These are phyloP conservation scores for Hypoxylon sp. DNA, from an alignment of 2,329 filamentous ascomycete species.

Conservation along the genomic window DNA sequence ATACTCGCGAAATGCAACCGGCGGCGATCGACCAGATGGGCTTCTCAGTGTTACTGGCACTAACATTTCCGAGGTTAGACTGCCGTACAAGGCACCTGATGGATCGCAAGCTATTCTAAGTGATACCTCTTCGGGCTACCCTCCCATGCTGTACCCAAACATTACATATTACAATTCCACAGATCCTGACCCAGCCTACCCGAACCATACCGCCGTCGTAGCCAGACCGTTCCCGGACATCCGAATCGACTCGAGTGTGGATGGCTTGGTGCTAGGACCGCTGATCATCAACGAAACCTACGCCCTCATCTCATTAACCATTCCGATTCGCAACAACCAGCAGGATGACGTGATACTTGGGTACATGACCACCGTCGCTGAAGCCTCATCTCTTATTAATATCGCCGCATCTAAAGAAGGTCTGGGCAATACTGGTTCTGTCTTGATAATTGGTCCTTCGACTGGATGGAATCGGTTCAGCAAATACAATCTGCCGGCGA, in stretches of 20 bases:
- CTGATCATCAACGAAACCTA: slow-evolving; percentile 79
- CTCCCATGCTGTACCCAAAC: slow-evolving; percentile 81
- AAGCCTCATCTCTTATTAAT: slow-evolving; percentile 74
- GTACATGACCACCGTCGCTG: slow-evolving; percentile 86
- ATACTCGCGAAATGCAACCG: slow-evolving; percentile 77
- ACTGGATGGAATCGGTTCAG: slow-evolving; percentile 76
- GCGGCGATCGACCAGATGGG: slow-evolving; percentile 61
- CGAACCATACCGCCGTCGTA: slow-evolving; percentile 60
- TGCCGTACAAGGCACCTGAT: slow-evolving; percentile 74
- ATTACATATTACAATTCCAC: slow-evolving; percentile 73
- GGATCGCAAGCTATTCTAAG: slow-evolving; percentile 74
- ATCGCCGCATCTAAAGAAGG: slow-evolving; percentile 77
- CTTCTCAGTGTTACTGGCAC: slow-evolving; percentile 75
- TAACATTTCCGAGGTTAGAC: slow-evolving; percentile 64
- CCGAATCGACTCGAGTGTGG: slow-evolving; percentile 63
- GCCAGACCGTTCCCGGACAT: slow-evolving; percentile 67
- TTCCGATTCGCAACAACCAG: slow-evolving; percentile 81
- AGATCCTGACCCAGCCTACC: slow-evolving; percentile 59
- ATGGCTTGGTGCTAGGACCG: slow-evolving; percentile 82
- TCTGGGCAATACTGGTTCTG: slow-evolving; percentile 77
- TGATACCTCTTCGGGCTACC: slow-evolving; percentile 76
- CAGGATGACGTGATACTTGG: slow-evolving; percentile 77
- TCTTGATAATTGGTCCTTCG: slow-evolving; percentile 78
- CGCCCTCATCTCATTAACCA: slow-evolving; percentile 83
- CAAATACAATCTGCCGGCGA: slow-evolving; percentile 61